Percentiles rank a stretch among this genome's conserved stretches.
These are phyloP conservation scores for Sugiyamaella neomexicana DNA, from an alignment of 1,139 yeast genomes.

Conservation along the genomic window DNA sequence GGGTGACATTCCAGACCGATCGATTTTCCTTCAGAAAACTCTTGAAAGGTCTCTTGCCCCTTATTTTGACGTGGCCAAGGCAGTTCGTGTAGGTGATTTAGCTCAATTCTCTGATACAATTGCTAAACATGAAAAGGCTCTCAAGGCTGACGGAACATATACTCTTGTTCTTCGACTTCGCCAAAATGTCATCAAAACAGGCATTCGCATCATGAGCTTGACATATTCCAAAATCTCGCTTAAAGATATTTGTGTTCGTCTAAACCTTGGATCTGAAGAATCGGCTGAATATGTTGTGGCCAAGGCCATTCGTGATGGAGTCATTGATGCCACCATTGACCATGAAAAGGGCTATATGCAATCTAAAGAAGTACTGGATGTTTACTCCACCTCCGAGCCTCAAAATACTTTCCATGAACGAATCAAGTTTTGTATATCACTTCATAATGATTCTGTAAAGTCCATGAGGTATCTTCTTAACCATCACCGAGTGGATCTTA, in stretches of 20 bases:
- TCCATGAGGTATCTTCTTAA: constrained; percentile 87
- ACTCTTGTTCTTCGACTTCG: constrained; percentile 86
- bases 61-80: constrained; percentile 83
- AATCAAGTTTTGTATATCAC: constrained; percentile 83
- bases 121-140: constrained; percentile 57
- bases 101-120: constrained; percentile 76
- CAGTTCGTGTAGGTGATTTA: constrained; percentile 91
- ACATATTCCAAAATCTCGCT: constrained; percentile 89
- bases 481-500: constrained; percentile 50
- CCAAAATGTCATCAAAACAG: constrained; percentile 97
- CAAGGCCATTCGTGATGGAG: constrained; percentile 96
- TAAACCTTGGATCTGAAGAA: constrained; percentile 91
- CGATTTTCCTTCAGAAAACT: constrained; percentile 66
- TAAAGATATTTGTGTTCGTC: constrained; percentile 85
- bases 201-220: constrained; percentile 88
- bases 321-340: constrained; percentile 90
- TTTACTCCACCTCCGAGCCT: constrained; percentile 86
- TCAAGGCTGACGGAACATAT: constrained; percentile 77
- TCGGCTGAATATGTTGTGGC: constrained; percentile 96
- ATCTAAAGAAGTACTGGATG: constrained; percentile 80
- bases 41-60: constrained; percentile 67
- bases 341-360: constrained; percentile 92
- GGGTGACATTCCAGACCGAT: constrained; percentile 96
- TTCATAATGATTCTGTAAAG: constrained; percentile 90
- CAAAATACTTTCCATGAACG: constrained; percentile 89